These are phyloP conservation scores for Taiozyma onychis DNA, from an alignment of 1,139 yeast genomes.

Conservation along the genomic window DNA sequence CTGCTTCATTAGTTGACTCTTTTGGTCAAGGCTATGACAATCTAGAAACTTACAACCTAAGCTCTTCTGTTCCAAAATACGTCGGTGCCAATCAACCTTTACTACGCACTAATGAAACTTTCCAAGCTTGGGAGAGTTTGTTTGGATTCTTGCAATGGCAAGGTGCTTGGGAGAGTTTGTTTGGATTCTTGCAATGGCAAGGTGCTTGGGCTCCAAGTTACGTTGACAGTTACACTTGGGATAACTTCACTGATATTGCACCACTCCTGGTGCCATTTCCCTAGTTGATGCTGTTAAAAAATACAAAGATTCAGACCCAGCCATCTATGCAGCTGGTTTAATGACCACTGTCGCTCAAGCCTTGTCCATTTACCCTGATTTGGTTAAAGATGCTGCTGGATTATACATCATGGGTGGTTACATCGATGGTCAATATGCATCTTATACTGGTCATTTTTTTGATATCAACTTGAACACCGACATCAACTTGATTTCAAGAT, in stretches of 20 bases:
- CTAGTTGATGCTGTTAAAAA: slow-evolving; percentile 34
- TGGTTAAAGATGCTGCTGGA: slow-evolving; percentile 35
- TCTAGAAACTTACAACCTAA: slow-evolving; percentile 28
- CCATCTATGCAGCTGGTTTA: slow-evolving; percentile 33
- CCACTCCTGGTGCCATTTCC: slow-evolving; percentile 32
- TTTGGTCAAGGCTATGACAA: slow-evolving; percentile 29
- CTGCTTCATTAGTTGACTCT: slow-evolving; percentile 33
- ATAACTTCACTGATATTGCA: slow-evolving; percentile 25
- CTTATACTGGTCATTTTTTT: slow-evolving; percentile 29
- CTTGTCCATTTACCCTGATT: slow-evolving; percentile 31
- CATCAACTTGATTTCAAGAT: slow-evolving; percentile 36
- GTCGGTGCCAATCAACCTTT: slow-evolving; percentile 35
- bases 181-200: slow-evolving; percentile 36
- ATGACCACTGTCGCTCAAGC: slow-evolving; percentile 42
- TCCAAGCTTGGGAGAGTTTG: slow-evolving; percentile 30
- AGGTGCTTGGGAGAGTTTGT: slow-evolving; percentile 32
- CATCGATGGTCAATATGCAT: slow-evolving; percentile 34
- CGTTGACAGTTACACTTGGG: slow-evolving; percentile 28
- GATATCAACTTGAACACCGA: slow-evolving; percentile 35
- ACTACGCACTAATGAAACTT: slow-evolving; percentile 33
- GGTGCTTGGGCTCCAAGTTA: slow-evolving; percentile 33
- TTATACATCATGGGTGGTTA: slow-evolving; percentile 40
- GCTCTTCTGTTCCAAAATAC: slow-evolving; percentile 34
- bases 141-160: slow-evolving; percentile 37
- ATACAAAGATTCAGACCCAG: slow-evolving; percentile 28